Conservation (phyloP, 1,284 basidiomycete species). For the Anthracocystis walkeri region DNA sequence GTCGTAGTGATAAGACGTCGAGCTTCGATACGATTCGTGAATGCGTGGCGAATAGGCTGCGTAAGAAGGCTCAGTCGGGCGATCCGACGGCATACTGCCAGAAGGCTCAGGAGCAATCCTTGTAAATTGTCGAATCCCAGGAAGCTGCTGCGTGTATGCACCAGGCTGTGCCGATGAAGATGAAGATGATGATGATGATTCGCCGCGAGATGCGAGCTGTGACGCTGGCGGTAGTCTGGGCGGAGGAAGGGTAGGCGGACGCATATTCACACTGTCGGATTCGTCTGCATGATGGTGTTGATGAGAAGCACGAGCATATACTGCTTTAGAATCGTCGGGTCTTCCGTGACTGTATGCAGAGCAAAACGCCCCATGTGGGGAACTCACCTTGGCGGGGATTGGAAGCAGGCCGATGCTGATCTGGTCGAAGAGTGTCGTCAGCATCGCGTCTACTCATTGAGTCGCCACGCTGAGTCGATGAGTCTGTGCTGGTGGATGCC, state of each 20-base stretch:
- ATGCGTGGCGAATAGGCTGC: background rate
- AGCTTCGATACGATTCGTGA: slow-evolving; percentile 1
- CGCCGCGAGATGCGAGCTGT: slow-evolving; percentile 1
- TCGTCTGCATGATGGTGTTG: slow-evolving; percentile 2
- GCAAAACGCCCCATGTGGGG: background rate
- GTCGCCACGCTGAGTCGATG: background rate
- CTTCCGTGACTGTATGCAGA: background rate
- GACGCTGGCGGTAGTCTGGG: background rate
- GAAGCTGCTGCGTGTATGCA: slow-evolving; percentile 8
- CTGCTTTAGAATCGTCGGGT: slow-evolving; percentile 8
- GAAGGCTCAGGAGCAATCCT: slow-evolving; percentile 7
- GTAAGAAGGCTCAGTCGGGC: background rate
- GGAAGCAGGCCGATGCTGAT: slow-evolving; percentile 1
- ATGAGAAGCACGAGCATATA: background rate
- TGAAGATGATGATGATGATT: slow-evolving; percentile 1
- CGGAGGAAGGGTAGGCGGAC: slow-evolving; percentile 15
- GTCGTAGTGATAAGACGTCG: background rate
- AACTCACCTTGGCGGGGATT: slow-evolving; percentile 16
- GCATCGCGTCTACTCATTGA: slow-evolving; percentile 3
- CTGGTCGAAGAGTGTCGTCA: slow-evolving; percentile 1
- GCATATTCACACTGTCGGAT: slow-evolving; percentile 14
- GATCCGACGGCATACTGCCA: slow-evolving; percentile 1
- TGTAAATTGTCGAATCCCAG: slow-evolving; percentile 1
- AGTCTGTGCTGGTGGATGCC: slow-evolving; percentile 4
- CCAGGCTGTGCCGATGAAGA: background rate